A percentile compares a stretch with the other conserved stretches of the same genome.
These are phyloP conservation scores for Lizonia empirigonia DNA, from an alignment of 2,329 filamentous ascomycete species.

Conservation along the genomic window DNA sequence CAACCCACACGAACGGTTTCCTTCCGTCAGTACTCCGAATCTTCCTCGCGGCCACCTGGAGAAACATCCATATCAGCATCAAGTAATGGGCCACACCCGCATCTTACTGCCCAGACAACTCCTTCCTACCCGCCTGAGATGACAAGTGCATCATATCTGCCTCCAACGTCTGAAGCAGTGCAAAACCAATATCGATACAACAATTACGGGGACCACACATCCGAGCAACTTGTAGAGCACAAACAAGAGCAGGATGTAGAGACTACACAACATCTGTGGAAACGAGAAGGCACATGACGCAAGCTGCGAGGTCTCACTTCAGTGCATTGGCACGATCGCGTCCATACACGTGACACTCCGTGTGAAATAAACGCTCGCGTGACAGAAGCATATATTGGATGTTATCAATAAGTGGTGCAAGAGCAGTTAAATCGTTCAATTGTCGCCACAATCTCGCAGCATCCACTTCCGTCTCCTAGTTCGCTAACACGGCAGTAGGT, in stretches of 20 bases:
- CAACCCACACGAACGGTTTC: slow-evolving; percentile 8
- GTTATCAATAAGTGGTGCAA: not conserved
- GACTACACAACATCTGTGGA: not conserved
- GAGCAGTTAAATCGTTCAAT: not conserved
- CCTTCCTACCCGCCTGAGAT: slow-evolving; percentile 3
- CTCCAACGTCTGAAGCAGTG: slow-evolving; percentile 7
- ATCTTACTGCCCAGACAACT: slow-evolving; percentile 4
- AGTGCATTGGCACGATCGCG: not conserved
- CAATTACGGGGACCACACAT: not conserved
- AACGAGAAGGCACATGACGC: not conserved
- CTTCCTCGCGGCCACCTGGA: not conserved
- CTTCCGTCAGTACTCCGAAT: slow-evolving; percentile 3
- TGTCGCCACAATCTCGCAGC: not conserved
- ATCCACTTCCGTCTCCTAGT: not conserved
- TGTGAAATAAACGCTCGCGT: no score
- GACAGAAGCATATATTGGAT: not conserved
- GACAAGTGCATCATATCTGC: slow-evolving; percentile 3
- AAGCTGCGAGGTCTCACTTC: not conserved
- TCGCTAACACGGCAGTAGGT: not conserved
- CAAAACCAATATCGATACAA: not conserved
- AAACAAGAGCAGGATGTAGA: not conserved
- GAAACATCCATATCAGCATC: not conserved
- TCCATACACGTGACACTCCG: no score
- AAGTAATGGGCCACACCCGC: not conserved
- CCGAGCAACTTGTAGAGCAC: not conserved